These are phyloP conservation scores for Podospora sp. DNA, from an alignment of 495 filamentous ascomycete species.

Conservation along the genomic window DNA sequence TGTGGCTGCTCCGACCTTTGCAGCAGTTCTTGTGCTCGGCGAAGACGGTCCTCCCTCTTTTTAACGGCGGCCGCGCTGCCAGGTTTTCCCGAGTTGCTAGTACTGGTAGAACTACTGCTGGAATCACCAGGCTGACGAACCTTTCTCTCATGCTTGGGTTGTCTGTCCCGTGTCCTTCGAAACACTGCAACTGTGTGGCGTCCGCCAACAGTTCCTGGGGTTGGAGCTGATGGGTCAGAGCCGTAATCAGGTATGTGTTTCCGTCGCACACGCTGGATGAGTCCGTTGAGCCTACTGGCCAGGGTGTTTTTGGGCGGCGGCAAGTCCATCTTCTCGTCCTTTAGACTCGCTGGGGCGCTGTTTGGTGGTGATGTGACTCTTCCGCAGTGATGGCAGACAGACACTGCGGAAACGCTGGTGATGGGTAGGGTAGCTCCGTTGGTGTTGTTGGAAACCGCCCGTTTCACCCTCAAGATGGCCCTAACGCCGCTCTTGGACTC, in stretches of 20 bases:
- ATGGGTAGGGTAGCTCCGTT: background rate
- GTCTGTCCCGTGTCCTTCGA: background rate
- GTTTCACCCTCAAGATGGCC: conserved; percentile 19
- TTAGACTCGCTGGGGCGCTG: background rate
- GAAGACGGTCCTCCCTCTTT: conserved; percentile 26
- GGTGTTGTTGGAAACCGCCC: background rate
- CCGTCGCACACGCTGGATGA: conserved; percentile 20
- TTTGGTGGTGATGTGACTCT: conserved; percentile 23
- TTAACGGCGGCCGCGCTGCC: conserved; percentile 13
- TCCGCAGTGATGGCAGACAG: conserved; percentile 31
- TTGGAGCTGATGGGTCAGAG: too few relatives aligned
- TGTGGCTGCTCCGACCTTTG: conserved; percentile 22
- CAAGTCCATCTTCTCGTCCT: conserved; percentile 1
- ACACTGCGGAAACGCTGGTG: conserved; percentile 14
- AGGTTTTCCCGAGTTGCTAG: conserved; percentile 23
- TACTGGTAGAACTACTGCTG: background rate
- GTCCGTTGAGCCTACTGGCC: conserved; percentile 23
- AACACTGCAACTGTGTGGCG: background rate
- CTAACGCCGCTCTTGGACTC: conserved; percentile 30
- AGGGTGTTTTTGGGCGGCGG: background rate
- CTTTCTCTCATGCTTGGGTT: too few relatives aligned
- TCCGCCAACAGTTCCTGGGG: background rate
- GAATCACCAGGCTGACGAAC: background rate
- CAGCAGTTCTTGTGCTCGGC: conserved; percentile 29
- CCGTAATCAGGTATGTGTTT: too few relatives aligned